phyloP scores from a whole-genome alignment of 768 basidiomycete species.

The Auricularia heimuer region DNA sequence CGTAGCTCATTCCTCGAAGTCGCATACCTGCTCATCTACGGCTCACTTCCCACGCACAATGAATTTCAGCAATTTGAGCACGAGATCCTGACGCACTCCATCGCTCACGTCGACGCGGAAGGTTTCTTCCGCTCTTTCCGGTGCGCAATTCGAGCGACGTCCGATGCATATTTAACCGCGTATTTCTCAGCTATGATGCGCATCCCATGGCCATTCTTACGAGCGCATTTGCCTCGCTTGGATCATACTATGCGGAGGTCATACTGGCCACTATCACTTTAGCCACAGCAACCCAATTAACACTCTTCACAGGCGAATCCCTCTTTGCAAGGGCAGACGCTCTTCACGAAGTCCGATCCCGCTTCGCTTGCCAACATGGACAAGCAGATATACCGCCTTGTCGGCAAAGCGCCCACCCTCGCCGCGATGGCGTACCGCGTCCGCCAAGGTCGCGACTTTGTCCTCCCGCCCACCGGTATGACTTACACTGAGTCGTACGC shows the following conservation, averaged over 20 bases:
- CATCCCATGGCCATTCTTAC: slow-evolving; percentile 90
- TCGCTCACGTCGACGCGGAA: slow-evolving; percentile 57
- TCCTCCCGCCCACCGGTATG: slow-evolving; percentile 70
- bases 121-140: slow-evolving; percentile 62
- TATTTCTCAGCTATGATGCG: slow-evolving; percentile 61
- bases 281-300: background rate
- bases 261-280: slow-evolving; percentile 6
- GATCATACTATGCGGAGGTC: slow-evolving; percentile 74
- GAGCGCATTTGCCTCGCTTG: slow-evolving; percentile 78
- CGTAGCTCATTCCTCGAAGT: slow-evolving; percentile 74
- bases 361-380: slow-evolving; percentile 73
- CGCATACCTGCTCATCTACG: slow-evolving; percentile 84
- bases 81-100: slow-evolving; percentile 72
- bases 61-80: slow-evolving; percentile 53
- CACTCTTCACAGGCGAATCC: slow-evolving; percentile 49
- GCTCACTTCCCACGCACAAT: slow-evolving; percentile 53
- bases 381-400: slow-evolving; percentile 81
- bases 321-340: slow-evolving; percentile 72
- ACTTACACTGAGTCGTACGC: slow-evolving; percentile 62
- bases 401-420: slow-evolving; percentile 81
- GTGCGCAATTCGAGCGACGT: slow-evolving; percentile 19
- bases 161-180: background rate
- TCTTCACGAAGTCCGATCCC: slow-evolving; percentile 60
- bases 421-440: slow-evolving; percentile 95
- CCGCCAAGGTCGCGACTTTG: slow-evolving; percentile 82